phyloP scores from a whole-genome alignment of 768 basidiomycete species.

The Naganishia randhawae region DNA sequence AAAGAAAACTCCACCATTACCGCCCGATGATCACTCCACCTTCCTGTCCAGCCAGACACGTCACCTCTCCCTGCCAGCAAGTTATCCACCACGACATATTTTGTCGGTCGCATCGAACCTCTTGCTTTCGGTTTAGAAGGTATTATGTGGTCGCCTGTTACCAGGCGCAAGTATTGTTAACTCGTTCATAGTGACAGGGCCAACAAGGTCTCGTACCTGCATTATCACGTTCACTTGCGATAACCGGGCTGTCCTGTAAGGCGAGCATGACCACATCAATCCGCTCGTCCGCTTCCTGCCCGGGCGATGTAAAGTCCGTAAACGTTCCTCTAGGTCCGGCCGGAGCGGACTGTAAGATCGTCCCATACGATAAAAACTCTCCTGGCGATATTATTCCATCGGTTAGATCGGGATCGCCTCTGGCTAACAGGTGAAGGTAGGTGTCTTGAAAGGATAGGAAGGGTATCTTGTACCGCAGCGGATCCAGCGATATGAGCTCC shows the following conservation, averaged over 20 bases:
- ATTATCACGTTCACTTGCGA: background rate
- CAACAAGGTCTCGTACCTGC: background rate
- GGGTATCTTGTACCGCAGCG: slow-evolving; percentile 31
- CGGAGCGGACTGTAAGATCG: background rate
- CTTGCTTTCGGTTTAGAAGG: background rate
- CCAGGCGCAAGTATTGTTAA: background rate
- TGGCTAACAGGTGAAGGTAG: slow-evolving; percentile 30
- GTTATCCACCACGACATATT: slow-evolving; percentile 26
- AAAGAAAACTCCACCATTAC: slow-evolving; percentile 23
- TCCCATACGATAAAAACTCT: background rate
- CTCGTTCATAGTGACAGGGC: background rate
- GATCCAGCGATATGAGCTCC: slow-evolving; percentile 38
- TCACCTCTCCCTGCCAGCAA: slow-evolving; percentile 24
- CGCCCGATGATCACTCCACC: slow-evolving; percentile 30
- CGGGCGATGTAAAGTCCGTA: slow-evolving; percentile 18
- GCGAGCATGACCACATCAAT: slow-evolving; percentile 26
- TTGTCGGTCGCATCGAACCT: slow-evolving; percentile 4
- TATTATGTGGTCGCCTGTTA: background rate
- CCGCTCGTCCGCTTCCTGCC: slow-evolving; percentile 21
- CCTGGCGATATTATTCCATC: background rate
- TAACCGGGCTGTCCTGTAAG: background rate
- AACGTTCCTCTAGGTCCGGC: slow-evolving; percentile 22
- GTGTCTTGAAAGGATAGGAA: slow-evolving; percentile 36
- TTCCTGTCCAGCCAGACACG: slow-evolving; percentile 23
- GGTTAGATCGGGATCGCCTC: background rate